phyloP scores from a whole-genome alignment of 306 rosid genomes.

The Citrullus amarus region DNA sequence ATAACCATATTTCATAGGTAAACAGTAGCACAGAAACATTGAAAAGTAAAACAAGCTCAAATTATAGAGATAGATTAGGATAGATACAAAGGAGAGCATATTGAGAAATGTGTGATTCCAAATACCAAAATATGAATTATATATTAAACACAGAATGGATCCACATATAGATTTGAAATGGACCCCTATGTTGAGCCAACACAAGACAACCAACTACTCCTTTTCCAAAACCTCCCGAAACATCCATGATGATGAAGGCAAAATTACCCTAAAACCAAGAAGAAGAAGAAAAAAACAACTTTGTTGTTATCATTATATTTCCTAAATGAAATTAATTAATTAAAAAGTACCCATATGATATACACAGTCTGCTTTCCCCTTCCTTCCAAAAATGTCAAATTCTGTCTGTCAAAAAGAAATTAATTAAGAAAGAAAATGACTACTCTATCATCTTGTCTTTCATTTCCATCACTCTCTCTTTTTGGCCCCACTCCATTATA shows the following conservation, averaged over 20 bases:
- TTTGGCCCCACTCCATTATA: neutral
- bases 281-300: no score
- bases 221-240: neutral
- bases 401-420: neutral
- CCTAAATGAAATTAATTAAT: no score
- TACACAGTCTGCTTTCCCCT: neutral
- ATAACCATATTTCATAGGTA: no score
- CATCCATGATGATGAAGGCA: neutral
- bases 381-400: neutral
- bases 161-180: neutral
- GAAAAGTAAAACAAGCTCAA: no score
- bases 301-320: no score
- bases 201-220: neutral
- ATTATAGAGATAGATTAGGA: no score
- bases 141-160: neutral
- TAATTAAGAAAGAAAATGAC: neutral
- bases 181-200: neutral
- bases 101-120: neutral
- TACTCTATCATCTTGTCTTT: neutral
- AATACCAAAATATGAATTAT: neutral
- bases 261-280: neutral
- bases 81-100: no score
- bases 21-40: no score
- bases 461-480: neutral
- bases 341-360: neutral